A percentile compares a stretch with the other conserved stretches of the same genome.
These are phyloP conservation scores for Xylariaceae sp. DNA, from an alignment of 2,329 filamentous ascomycete species.

Conservation along the genomic window DNA sequence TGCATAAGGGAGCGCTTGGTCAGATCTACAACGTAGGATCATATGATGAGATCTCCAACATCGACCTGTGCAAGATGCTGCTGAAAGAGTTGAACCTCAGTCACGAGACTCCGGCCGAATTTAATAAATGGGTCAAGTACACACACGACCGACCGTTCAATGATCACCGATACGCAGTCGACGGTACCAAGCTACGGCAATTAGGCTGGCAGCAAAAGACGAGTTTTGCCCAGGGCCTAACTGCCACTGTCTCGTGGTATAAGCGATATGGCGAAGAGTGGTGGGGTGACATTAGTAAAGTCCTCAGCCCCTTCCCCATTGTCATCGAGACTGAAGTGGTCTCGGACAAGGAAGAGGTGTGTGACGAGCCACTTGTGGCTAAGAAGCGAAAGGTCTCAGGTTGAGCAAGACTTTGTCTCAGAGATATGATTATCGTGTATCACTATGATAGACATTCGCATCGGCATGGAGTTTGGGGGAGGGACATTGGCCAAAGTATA, in stretches of 20 bases:
- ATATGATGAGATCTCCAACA: conserved; percentile 71
- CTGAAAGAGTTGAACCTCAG: conserved; percentile 59
- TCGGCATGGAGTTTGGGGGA: conserved; percentile 1
- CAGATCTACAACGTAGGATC: conserved; percentile 83
- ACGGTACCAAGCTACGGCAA: conserved; percentile 62
- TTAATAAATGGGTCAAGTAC: conserved; percentile 66
- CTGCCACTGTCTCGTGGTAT: conserved; percentile 68
- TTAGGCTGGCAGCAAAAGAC: conserved; percentile 69
- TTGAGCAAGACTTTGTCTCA: background rate
- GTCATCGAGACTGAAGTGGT: conserved; percentile 54
- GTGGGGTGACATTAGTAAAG: conserved; percentile 69
- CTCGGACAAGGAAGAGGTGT: conserved; percentile 44
- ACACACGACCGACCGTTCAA: conserved; percentile 77
- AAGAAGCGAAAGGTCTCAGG: conserved; percentile 28
- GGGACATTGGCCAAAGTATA: no score
- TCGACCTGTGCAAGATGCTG: conserved; percentile 62
- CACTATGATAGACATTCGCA: conserved; percentile 6
- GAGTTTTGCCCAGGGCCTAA: conserved; percentile 59
- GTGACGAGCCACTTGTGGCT: conserved; percentile 27
- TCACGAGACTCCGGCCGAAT: conserved; percentile 46
- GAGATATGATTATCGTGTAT: conserved; percentile 1
- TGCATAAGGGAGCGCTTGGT: conserved; percentile 70
- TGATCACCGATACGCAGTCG: conserved; percentile 68
- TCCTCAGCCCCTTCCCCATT: conserved; percentile 64
- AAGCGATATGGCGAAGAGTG: conserved; percentile 59